phyloP scores from a whole-genome alignment of 2,329 filamentous ascomycete genomes.

The Pyricularia sp. region DNA sequence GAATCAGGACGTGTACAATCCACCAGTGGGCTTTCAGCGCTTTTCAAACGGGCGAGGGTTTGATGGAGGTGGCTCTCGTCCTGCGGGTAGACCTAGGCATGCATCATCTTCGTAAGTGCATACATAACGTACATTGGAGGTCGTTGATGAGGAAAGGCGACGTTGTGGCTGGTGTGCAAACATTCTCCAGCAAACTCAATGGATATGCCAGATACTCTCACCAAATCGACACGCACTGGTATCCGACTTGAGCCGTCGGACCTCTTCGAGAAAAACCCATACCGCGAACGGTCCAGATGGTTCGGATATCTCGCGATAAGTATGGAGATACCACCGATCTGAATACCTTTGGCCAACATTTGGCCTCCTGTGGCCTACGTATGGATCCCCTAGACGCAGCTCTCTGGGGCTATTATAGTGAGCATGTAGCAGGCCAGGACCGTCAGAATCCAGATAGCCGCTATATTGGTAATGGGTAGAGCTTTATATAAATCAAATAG shows the following conservation, averaged over 20 bases:
- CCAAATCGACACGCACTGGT: constrained; percentile 30
- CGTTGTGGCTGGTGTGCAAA: not conserved
- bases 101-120: constrained; percentile 33
- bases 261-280: constrained; percentile 27
- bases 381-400: constrained; percentile 14
- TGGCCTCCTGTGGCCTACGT: constrained; percentile 12
- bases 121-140: not conserved
- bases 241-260: constrained; percentile 31
- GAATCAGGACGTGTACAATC: constrained; percentile 28
- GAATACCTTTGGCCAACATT: constrained; percentile 18
- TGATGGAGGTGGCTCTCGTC: constrained; percentile 32
- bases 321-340: constrained; percentile 17
- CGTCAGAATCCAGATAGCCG: constrained; percentile 18
- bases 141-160: not conserved
- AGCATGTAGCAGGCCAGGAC: constrained; percentile 22
- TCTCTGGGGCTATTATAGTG: constrained; percentile 18
- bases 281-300: constrained; percentile 25
- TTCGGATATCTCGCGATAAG: constrained; percentile 16
- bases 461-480: not conserved
- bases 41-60: constrained; percentile 28
- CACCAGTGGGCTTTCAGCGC: constrained; percentile 34
- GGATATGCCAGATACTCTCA: constrained; percentile 40
- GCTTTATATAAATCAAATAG: not conserved
- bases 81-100: constrained; percentile 41
- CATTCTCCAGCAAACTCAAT: constrained; percentile 26